A percentile compares a stretch with the other conserved stretches of the same genome.
phyloP scores from a whole-genome alignment of 2,329 filamentous ascomycete genomes.

The Trichoderma pleuroti region DNA sequence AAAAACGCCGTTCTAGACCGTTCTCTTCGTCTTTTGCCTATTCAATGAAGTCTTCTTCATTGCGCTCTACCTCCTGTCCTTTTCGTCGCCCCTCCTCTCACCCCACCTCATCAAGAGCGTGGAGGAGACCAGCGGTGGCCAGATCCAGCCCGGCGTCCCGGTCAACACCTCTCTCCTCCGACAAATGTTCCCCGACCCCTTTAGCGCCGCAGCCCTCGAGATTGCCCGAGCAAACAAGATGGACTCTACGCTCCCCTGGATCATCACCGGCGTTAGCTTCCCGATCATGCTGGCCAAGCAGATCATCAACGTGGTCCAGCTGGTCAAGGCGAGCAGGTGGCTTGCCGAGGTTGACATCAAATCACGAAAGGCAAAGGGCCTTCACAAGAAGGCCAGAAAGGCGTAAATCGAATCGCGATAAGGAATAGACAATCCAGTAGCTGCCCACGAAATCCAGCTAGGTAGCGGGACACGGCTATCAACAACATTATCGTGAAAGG shows the following conservation, averaged over 20 bases:
- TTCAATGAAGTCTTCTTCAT: conserved; percentile 98
- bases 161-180: conserved; percentile 66
- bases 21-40: conserved; percentile 85
- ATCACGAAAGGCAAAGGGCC: conserved; percentile 52
- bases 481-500: background rate
- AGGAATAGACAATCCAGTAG: background rate
- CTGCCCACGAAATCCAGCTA: background rate
- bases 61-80: conserved; percentile 93
- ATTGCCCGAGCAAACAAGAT: conserved; percentile 92
- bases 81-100: conserved; percentile 84
- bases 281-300: conserved; percentile 92
- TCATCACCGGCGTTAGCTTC: conserved; percentile 73
- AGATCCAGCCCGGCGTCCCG: conserved; percentile 63
- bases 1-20: conserved; percentile 54
- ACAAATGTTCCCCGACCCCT: conserved; percentile 80
- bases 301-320: conserved; percentile 87
- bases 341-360: conserved; percentile 85
- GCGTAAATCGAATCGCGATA: background rate
- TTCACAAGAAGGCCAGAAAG: conserved; percentile 43
- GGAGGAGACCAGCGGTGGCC: conserved; percentile 49
- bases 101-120: conserved; percentile 72
- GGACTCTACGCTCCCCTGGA: conserved; percentile 64
- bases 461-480: background rate
- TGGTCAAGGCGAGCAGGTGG: conserved; percentile 89
- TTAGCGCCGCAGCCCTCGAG: conserved; percentile 89